phyloP scores from a whole-genome alignment of 257 asterid genomes.

The Nicotiana sylvestris region DNA sequence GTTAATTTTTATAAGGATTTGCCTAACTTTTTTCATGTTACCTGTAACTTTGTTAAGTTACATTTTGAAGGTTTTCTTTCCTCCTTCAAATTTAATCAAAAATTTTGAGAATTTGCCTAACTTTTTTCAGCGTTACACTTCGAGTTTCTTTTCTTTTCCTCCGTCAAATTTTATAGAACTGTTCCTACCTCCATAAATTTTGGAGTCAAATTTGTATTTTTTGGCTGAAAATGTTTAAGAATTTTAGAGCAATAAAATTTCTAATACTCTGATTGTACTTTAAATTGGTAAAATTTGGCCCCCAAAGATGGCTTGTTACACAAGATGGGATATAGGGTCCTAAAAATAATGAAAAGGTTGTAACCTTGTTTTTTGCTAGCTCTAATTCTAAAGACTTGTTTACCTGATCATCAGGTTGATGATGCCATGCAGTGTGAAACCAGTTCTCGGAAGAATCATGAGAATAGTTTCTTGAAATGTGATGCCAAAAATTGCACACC shows the following conservation, averaged over 20 bases:
- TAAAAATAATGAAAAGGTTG: background rate
- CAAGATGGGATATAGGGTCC: background rate
- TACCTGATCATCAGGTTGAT: conserved; percentile 33
- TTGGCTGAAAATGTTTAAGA: background rate
- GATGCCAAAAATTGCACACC: conserved; percentile 15
- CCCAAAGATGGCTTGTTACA: background rate
- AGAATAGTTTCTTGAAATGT: conserved; percentile 31
- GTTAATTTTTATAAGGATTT: background rate
- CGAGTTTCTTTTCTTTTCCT: background rate
- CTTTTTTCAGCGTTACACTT: background rate
- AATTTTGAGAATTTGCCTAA: background rate
- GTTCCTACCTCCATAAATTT: background rate
- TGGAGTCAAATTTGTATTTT: background rate
- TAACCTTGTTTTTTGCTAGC: background rate
- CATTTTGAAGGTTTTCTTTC: background rate
- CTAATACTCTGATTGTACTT: background rate
- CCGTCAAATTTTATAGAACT: background rate
- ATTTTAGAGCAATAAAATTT: background rate
- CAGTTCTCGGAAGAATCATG: conserved; percentile 13
- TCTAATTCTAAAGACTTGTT: background rate
- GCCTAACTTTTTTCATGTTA: background rate
- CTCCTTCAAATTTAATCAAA: background rate
- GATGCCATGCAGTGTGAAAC: conserved; percentile 12
- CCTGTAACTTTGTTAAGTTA: background rate
- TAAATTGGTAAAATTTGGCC: background rate